These are phyloP conservation scores for Fusarium austroafricanum DNA, from an alignment of 2,329 filamentous ascomycete species.

Conservation along the genomic window DNA sequence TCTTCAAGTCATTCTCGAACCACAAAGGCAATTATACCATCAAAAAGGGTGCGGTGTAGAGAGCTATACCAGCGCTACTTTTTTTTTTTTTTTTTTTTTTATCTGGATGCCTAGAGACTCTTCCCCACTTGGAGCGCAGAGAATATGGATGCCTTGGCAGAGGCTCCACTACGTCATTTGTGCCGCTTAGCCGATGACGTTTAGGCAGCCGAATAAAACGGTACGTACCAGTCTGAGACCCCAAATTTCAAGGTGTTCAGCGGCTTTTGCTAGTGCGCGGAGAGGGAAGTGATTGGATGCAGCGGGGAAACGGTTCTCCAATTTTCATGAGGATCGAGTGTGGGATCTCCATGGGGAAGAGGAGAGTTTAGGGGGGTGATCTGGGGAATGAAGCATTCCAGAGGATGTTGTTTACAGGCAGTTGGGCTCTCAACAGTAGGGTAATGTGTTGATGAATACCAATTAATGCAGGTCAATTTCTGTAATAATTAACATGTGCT, in stretches of 20 bases:
- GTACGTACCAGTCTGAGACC: conserved; percentile 17
- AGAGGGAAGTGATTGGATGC: conserved; percentile 2
- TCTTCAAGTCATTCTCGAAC: neutral
- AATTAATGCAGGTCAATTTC: too few relatives aligned
- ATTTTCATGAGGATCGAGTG: neutral
- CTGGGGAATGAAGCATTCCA: neutral
- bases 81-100: conserved; percentile 10
- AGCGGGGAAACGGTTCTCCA: conserved; percentile 9
- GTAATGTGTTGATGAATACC: too few relatives aligned
- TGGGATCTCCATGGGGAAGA: conserved; percentile 21
- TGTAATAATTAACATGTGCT: too few relatives aligned
- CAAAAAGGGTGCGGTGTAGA: neutral
- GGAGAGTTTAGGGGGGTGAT: conserved; percentile 1
- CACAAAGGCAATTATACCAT: neutral
- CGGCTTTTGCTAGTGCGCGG: conserved; percentile 18
- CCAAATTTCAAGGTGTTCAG: conserved; percentile 23
- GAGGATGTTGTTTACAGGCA: too few relatives aligned
- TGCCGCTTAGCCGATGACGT: conserved; percentile 33
- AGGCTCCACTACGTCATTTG: conserved; percentile 22
- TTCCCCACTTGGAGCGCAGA: neutral
- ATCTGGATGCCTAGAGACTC: conserved; percentile 20
- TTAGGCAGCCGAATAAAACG: conserved; percentile 34
- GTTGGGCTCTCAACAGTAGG: too few relatives aligned
- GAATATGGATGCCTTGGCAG: conserved; percentile 29
- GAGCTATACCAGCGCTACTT: neutral